Conservation (phyloP, 164 flowering plant species). For the Magnolia changhungtana region DNA sequence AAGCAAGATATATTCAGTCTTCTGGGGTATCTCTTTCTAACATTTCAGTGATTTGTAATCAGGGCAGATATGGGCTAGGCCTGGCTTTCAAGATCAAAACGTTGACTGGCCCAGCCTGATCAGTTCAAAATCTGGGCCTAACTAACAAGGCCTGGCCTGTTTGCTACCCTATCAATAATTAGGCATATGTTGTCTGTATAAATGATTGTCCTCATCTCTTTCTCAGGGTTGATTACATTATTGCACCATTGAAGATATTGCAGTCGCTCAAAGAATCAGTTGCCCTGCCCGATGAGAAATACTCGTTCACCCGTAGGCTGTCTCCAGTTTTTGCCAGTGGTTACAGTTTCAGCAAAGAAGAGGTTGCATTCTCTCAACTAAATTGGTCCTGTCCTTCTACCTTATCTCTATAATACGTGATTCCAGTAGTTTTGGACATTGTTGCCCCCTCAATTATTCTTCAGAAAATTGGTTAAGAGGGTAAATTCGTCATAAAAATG, state of each 20-base stretch:
- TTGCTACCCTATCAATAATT: too few species aligned
- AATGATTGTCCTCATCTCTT: background rate
- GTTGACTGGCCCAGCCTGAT: background rate
- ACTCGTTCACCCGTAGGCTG: conserved; percentile 68
- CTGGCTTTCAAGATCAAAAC: too few species aligned
- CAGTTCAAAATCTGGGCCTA: background rate
- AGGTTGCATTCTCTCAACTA: conserved; percentile 41
- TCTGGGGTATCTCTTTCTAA: conserved; percentile 52
- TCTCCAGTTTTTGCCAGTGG: conserved; percentile 61
- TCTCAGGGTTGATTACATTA: conserved; percentile 86
- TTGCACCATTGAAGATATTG: conserved; percentile 88
- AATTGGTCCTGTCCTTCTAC: background rate
- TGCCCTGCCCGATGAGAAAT: conserved; percentile 75
- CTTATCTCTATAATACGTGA: background rate
- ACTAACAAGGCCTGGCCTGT: background rate
- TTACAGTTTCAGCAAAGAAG: conserved; percentile 66
- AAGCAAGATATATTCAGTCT: conserved; percentile 92
- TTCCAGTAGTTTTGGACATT: too few species aligned
- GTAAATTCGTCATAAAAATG: too few species aligned
- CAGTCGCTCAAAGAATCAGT: conserved; percentile 81
- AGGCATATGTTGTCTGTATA: too few species aligned
- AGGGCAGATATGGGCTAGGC: background rate
- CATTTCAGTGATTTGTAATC: too few species aligned
- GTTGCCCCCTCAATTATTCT: too few species aligned
- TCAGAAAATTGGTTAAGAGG: too few species aligned